phyloP scores from a whole-genome alignment of 768 basidiomycete genomes.

The Psilocybe sp. region DNA sequence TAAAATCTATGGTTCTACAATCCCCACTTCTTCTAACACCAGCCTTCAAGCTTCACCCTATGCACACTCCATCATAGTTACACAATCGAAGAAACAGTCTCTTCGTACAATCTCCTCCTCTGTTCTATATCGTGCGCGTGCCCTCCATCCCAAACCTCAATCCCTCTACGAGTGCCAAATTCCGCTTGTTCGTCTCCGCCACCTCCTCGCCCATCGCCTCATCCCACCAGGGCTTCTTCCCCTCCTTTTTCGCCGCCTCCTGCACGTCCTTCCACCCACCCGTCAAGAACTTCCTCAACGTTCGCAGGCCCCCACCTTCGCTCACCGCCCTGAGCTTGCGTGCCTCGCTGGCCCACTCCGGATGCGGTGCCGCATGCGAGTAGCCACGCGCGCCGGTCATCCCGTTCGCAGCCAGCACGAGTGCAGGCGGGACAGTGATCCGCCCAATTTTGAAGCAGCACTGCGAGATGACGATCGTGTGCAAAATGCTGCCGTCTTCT shows the following conservation, averaged over 20 bases:
- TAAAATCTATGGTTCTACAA: too few species aligned
- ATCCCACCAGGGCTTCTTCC: slow-evolving; percentile 69
- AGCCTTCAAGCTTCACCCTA: too few species aligned
- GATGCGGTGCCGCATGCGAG: slow-evolving; percentile 42
- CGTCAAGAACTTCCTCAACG: slow-evolving; percentile 19
- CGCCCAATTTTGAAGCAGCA: slow-evolving; percentile 69
- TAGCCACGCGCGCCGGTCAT: slow-evolving; percentile 38
- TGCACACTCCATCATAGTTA: too few species aligned
- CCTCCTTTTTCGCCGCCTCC: slow-evolving; percentile 34
- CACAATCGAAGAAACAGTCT: too few species aligned
- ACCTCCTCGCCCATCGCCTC: slow-evolving; percentile 47
- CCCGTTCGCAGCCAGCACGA: slow-evolving; percentile 61
- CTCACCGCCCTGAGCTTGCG: slow-evolving; percentile 24
- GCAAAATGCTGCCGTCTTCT: slow-evolving; percentile 53
- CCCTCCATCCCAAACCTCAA: slow-evolving; percentile 35
- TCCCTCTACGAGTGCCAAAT: slow-evolving; percentile 29
- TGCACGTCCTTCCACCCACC: slow-evolving; percentile 23
- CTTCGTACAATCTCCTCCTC: neutral
- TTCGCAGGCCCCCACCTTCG: slow-evolving; percentile 26
- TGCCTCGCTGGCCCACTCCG: slow-evolving; percentile 34
- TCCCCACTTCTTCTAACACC: too few species aligned
- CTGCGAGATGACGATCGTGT: slow-evolving; percentile 64
- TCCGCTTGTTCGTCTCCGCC: slow-evolving; percentile 36
- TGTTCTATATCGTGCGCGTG: slow-evolving; percentile 16
- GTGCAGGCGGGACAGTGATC: slow-evolving; percentile 68